Evolutionary conservation across 2,329 filamentous ascomycete genomes (phyloP), one percentile per base, ranked within the genome.

Genomic region (Trichophyton verrucosum): DNA sequence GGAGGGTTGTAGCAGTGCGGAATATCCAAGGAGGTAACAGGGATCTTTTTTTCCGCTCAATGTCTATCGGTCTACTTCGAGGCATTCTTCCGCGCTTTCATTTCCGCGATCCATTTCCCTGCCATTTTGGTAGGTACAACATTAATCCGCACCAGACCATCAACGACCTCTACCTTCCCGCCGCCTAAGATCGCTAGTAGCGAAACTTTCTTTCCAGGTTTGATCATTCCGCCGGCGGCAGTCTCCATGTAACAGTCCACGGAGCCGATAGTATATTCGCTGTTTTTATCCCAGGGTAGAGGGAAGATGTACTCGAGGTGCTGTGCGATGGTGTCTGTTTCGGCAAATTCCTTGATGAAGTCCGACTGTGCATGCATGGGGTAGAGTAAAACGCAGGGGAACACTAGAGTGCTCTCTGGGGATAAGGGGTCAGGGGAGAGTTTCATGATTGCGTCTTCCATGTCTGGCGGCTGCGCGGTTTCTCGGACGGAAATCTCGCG

Each of bases 221-320:
- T 96, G 68, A 96, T 83, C 68, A 99, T 73, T 0, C 91, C 91
- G 0, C 91, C 91, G 0, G 79, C 77, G 3, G 76, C 75, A 0
- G 91, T 97, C 77, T 96, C 91, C 78, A 95, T 87, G 73, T 89
- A 97, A 69, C 89, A 94, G 66, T 96, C 91, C 3, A 96, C 89
- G 0, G 75, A 78, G 0, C 78, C 78, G 0, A 80, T 67, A 0
- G 77, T 81, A 73, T 96, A 96, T 68, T 84, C 84, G 1, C 80
- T 74, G 63, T 80, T 76, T 15, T 73, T 69, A 68, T 97, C 94
- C 94, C 94, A 99, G 11, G 91, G 90, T 68, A 91, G 74, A 1
- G 91, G 92, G 61, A 99, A 83, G 8, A 97, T 86, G 69, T 96
- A 96, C 2, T 80, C 79, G 57, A 99, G 78, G 73, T 96, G 91